Percentiles rank a stretch among this genome's conserved stretches.
phyloP scores from a whole-genome alignment of 306 rosid genomes.

The Cucurbita maxima region DNA sequence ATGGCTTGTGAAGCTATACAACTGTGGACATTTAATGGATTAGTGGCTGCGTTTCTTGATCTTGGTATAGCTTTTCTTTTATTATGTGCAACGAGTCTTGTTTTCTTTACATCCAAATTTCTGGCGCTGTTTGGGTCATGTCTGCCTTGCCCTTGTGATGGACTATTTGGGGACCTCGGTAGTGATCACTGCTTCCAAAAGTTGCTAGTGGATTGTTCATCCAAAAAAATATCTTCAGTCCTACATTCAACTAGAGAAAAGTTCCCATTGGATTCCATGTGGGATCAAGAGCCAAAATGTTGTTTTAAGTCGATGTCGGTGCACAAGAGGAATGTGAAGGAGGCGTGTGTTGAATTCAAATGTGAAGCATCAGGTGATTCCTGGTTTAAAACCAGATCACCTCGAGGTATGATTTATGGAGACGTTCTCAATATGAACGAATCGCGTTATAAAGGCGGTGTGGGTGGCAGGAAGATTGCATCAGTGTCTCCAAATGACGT shows the following conservation, averaged over 20 bases:
- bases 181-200: slow-evolving; percentile 21
- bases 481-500: slow-evolving; percentile 12
- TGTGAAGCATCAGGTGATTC: slow-evolving; percentile 14
- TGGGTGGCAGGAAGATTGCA: slow-evolving; percentile 1
- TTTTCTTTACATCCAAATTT: slow-evolving; percentile 24
- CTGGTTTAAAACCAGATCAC: neutral
- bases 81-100: slow-evolving; percentile 23
- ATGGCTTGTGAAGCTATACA: slow-evolving; percentile 20
- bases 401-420: neutral
- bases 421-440: neutral
- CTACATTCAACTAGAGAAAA: slow-evolving; percentile 8
- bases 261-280: slow-evolving; percentile 20
- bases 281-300: slow-evolving; percentile 2
- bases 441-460: neutral
- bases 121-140: slow-evolving; percentile 27
- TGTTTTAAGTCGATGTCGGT: neutral
- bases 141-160: slow-evolving; percentile 33
- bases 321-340: slow-evolving; percentile 7
- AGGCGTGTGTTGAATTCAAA: slow-evolving; percentile 11
- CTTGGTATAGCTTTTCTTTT: slow-evolving; percentile 23
- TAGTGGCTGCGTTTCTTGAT: slow-evolving; percentile 43
- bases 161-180: slow-evolving; percentile 20
- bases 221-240: slow-evolving; percentile 18
- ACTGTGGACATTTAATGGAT: slow-evolving; percentile 26
- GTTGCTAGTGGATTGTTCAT: slow-evolving; percentile 18